phyloP scores from a whole-genome alignment of 139 green algal species.

The Astrephomene gubernaculifera region DNA sequence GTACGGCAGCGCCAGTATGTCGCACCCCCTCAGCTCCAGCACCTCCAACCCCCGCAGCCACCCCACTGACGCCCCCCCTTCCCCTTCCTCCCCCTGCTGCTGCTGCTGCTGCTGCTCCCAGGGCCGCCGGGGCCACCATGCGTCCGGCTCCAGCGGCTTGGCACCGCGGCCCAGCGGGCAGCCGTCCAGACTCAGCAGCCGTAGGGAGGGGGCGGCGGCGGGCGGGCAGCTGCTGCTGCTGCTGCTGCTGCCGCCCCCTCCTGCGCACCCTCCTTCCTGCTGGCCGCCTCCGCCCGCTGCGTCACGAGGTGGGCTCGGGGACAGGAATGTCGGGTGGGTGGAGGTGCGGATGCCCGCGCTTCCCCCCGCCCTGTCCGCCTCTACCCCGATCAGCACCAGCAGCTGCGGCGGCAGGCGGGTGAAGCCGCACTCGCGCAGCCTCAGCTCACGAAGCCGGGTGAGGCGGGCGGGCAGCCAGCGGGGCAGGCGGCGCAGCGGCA shows the following conservation, averaged over 20 bases:
- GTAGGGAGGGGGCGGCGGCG: no score
- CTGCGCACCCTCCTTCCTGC: no score
- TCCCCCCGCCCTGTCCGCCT: no score
- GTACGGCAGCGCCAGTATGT: slow-evolving; percentile 30
- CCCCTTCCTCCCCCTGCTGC: neutral
- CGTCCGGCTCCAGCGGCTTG: neutral
- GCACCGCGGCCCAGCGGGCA: neutral
- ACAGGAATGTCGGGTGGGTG: no score
- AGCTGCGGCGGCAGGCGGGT: neutral
- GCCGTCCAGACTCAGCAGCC: slow-evolving; percentile 16
- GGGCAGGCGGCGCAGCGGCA: slow-evolving; percentile 15
- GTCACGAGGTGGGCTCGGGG: no score
- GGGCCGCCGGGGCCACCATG: slow-evolving; percentile 14
- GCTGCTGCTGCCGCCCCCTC: no score
- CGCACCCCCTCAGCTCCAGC: slow-evolving; percentile 23
- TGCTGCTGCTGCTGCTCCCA: neutral
- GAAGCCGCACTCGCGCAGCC: neutral
- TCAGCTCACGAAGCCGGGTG: neutral
- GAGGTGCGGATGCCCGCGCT: no score
- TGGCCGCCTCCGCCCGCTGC: no score
- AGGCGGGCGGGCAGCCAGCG: slow-evolving; percentile 23
- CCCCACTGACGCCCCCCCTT: neutral
- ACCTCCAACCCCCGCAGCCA: slow-evolving; percentile 26
- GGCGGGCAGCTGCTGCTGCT: no score
- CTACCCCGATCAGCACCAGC: neutral